Base-by-base conservation (phyloP, 768 basidiomycete species). In the Kwoniella europaea region DNA sequence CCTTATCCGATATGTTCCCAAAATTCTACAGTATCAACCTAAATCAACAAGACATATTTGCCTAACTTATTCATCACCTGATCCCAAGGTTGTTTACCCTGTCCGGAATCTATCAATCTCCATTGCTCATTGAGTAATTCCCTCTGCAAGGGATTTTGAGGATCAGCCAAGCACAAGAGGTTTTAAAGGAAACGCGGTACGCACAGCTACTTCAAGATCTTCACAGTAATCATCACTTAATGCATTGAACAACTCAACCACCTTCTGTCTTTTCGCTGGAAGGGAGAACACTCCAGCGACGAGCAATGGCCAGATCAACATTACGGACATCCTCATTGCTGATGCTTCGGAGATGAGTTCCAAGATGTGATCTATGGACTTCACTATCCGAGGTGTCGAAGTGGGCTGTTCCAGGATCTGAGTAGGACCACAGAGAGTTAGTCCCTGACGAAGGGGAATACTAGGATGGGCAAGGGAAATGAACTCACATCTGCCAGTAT, bases 221-320 rank as follows among this genome's bases (percentile, higher is more conserved):
- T 74, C 69, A 55, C 73, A 75, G 52, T 77, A 77, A 55, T 77
- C 71, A 35, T 43, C 67, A 52, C 65, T 57, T 56, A 77, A 71
- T 0, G 76, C 73, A 35, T 68, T 50, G 53, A 73, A 72, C 16
- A 74, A 22, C 10, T 67, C 69, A 5, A 50, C 24, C 55, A 74
- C 76, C 42, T 73, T 70, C 16, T 67, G 50, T 22, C 73, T 27
- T 20, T 35, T 54, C 12, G 56, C 57, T 16, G 67, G 72, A 4
- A 69, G 13, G 10, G 67, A 68, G 27, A 74, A 76, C 20, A 72
- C 67, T 1, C 75, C 75, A 16, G 75, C 75, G 43, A 79, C 77
- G 10, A 79, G 65, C 6, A 79, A 68, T 4, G 78, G 78, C 78
- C 78, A 79, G 20, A 76, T 71, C 41, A 79, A 69, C 78, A 77